Base-by-base conservation (phyloP, 2,329 filamentous ascomycete genomes). In the Sporothrix pseudoabietina region DNA sequence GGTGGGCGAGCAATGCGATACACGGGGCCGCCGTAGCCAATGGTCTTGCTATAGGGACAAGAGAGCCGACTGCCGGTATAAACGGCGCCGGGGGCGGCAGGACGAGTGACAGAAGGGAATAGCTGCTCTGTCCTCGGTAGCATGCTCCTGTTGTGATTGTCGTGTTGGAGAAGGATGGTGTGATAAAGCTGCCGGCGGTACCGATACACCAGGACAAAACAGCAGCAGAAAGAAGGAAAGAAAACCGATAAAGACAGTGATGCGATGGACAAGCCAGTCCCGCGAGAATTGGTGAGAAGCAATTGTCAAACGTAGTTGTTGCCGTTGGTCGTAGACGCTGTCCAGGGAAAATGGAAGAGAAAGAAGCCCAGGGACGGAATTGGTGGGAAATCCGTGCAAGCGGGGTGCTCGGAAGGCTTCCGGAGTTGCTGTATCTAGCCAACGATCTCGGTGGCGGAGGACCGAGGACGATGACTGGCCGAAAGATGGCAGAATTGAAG, bases 171-270 rank as follows among this genome's bases (percentile, higher is more conserved):
- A 5, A 26, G 12, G 61, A 19, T 16, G 14, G 61, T 26, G 16
- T 30, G 22, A 47, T 39, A 65, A 65, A 14, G 10, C 16, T n/a
- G 61, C 12, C n/a, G 61, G n/a, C 39, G n/a, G 39, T 26, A 22
- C 41, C n/a, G 22, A 26, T 30, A 65, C 22, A 39, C 16, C 66
- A 9, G 14, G n/a, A n/a, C 30, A 54, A 16, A 44, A 7, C 12
- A 22, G 26, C 9, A 41, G 32, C 65, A 32, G 22, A 52, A n/a
- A 59, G n/a, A 71, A 61, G n/a, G 59, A 61, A 52, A 16, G 10
- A 1, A 71, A 71, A 32, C 22, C 69, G 69, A 41, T 63, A 63
- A 65, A 65, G 57, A 71, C 57, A 71, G 57, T 71, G 19, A 32
- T 44, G 55, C 30, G 47, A 35, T 52, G 47, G 30, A 69, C 19